Percentiles rank a stretch among this genome's conserved stretches.
phyloP scores from a whole-genome alignment of 257 asterid species.

The Solanum ossicruentum region DNA sequence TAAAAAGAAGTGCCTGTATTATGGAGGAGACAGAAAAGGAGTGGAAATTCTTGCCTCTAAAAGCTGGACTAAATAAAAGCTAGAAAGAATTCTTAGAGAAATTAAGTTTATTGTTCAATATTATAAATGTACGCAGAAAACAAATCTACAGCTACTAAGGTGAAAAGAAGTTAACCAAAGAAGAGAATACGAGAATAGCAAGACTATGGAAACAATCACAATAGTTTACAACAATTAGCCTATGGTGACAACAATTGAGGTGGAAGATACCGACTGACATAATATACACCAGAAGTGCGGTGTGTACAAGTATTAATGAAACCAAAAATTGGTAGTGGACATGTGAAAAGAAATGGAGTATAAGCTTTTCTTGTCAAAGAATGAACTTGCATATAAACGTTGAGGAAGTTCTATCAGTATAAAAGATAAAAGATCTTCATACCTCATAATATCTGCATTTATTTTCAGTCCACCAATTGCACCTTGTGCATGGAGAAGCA shows the following conservation, averaged over 20 bases:
- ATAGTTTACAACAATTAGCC: not conserved
- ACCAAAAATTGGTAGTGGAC: not conserved
- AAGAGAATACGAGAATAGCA: not conserved
- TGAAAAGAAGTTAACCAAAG: not conserved
- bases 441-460: constrained; percentile 80
- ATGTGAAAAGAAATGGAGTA: not conserved
- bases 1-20: not conserved
- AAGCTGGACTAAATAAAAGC: not conserved
- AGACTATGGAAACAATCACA: not conserved
- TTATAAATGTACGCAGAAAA: not conserved
- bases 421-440: constrained; percentile 37
- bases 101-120: not conserved
- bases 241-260: not conserved
- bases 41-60: not conserved
- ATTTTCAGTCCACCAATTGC: constrained; percentile 83
- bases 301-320: not conserved
- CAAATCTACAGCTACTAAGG: not conserved
- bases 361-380: not conserved
- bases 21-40: not conserved
- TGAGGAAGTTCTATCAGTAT: not conserved
- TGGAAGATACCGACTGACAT: not conserved
- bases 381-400: not conserved
- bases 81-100: not conserved
- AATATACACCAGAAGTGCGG: not conserved
- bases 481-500: constrained; percentile 84